Evolutionary conservation across 2,329 filamentous ascomycete species (phyloP), one percentile per base, ranked within the genome.

Genomic region (Calycina herbarum): DNA sequence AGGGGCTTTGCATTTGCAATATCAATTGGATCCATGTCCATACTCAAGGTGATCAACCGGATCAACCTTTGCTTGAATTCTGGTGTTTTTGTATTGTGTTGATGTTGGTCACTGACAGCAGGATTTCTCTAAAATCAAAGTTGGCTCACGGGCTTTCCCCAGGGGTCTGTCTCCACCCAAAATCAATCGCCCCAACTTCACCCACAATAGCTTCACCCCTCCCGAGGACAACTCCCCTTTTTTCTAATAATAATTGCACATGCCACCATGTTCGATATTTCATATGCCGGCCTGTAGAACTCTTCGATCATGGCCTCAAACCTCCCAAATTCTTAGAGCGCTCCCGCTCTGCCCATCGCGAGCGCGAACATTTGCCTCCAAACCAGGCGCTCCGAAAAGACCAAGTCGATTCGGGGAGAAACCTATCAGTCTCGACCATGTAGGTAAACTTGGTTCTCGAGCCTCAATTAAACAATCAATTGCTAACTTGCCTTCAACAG

Each of bases 401-500:
- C 54, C 59, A 13, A 51, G 54, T 35, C 63, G 63, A 42, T 62
- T 65, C 29, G 38, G 17, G 15, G 54, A 11, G 31, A 45, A 48
- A 17, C 77, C 82, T 2, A 73, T 88, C 70, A 86, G 83, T 70
- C 78, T 89, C 42, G 86, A 88, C 67, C 85, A 88, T 74, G 86
- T 88, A 80, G 33, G 80, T 29, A 42, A 54, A 42, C 13, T 20
- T 17, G 61, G 33, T 51, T 13, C 20, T 51, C 7, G 4, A 3
- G 5, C 20, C 45, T 51, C 8, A 15, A 11, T 51, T 24, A 4
- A 24, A 20, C n/a, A 59, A 27, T 59, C 35, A 38, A 7, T 42
- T 35, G 57, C 20, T 59, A 27, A 38, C 17, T 27, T 31, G 13
- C 5, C 13, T 11, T 27, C 5, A 17, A 31, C 35, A 88, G 86